Conservation (phyloP, 352 stramenopile genomes). For the Globisporangium barbulae region DNA sequence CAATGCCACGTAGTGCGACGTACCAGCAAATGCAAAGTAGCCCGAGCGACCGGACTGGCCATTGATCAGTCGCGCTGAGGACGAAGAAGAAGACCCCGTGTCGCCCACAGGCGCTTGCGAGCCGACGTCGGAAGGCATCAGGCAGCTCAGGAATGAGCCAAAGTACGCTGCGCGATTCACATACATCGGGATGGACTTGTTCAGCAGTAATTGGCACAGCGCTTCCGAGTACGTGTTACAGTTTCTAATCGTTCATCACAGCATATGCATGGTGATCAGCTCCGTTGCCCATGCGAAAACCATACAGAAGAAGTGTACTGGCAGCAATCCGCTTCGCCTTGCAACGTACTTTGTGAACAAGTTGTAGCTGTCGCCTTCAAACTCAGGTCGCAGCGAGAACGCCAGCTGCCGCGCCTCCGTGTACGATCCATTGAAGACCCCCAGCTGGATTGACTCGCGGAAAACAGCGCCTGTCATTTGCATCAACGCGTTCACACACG, state of each 20-base stretch:
- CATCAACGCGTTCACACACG: not conserved
- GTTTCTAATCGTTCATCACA: slow-evolving; percentile 45
- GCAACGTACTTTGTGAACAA: slow-evolving; percentile 73
- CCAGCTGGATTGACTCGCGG: slow-evolving; percentile 87
- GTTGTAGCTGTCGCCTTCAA: slow-evolving; percentile 89
- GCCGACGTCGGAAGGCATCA: slow-evolving; percentile 55
- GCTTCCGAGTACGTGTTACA: slow-evolving; percentile 95
- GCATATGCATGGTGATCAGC: slow-evolving; percentile 1
- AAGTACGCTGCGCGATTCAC: slow-evolving; percentile 93
- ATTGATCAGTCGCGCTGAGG: slow-evolving; percentile 16
- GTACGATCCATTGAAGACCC: slow-evolving; percentile 81
- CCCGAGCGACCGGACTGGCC: slow-evolving; percentile 27
- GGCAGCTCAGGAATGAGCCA: slow-evolving; percentile 85
- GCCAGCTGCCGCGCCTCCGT: slow-evolving; percentile 80
- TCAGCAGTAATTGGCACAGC: slow-evolving; percentile 77
- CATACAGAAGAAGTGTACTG: not conserved
- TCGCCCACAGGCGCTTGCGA: slow-evolving; percentile 59
- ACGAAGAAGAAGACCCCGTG: not conserved
- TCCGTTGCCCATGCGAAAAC: not conserved
- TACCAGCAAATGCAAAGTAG: slow-evolving; percentile 69
- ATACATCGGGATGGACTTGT: slow-evolving; percentile 81
- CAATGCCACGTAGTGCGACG: slow-evolving; percentile 1
- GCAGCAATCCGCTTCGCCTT: not conserved
- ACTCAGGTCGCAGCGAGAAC: slow-evolving; percentile 83
- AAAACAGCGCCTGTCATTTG: slow-evolving; percentile 72